These are phyloP conservation scores for Phyllosticta citrichinensis DNA, from an alignment of 2,329 filamentous ascomycete species.

Conservation along the genomic window DNA sequence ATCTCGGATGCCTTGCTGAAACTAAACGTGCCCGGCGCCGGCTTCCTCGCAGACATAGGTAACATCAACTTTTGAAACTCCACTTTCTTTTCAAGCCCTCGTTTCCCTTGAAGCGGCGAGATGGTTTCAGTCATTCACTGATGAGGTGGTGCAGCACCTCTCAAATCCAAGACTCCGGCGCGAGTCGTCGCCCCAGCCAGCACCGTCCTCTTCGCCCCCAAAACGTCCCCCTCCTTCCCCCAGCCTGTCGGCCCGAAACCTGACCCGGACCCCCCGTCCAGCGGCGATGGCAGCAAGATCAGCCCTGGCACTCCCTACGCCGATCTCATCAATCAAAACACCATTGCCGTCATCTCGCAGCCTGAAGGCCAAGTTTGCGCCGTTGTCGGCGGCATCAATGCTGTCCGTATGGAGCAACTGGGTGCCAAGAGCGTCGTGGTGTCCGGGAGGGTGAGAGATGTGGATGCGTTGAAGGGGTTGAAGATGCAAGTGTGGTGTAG, in stretches of 20 bases:
- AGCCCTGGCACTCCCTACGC: slow-evolving; percentile 56
- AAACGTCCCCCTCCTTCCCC: slow-evolving; percentile 33
- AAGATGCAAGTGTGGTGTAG: slow-evolving; percentile 43
- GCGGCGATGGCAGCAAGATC: slow-evolving; percentile 37
- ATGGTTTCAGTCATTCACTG: neutral
- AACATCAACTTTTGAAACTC: neutral
- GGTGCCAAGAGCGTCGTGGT: slow-evolving; percentile 55
- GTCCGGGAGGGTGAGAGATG: slow-evolving; percentile 57
- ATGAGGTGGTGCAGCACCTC: slow-evolving; percentile 17
- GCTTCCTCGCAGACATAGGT: slow-evolving; percentile 56
- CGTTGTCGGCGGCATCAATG: slow-evolving; percentile 69
- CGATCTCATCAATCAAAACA: slow-evolving; percentile 50
- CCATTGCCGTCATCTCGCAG: slow-evolving; percentile 58
- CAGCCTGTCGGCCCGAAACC: slow-evolving; percentile 1
- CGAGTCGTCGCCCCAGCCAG: slow-evolving; percentile 45
- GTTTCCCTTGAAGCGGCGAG: neutral
- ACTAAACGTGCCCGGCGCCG: slow-evolving; percentile 55
- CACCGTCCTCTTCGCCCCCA: slow-evolving; percentile 54
- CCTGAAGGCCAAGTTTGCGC: slow-evolving; percentile 57
- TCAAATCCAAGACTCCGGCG: slow-evolving; percentile 16
- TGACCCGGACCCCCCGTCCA: neutral
- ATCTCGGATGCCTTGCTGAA: slow-evolving; percentile 65
- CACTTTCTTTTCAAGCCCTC: neutral
- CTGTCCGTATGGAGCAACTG: slow-evolving; percentile 54
- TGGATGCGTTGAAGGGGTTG: slow-evolving; percentile 48